phyloP scores from a whole-genome alignment of 169 alveolate genomes.

The Plasmodium gaboni region DNA sequence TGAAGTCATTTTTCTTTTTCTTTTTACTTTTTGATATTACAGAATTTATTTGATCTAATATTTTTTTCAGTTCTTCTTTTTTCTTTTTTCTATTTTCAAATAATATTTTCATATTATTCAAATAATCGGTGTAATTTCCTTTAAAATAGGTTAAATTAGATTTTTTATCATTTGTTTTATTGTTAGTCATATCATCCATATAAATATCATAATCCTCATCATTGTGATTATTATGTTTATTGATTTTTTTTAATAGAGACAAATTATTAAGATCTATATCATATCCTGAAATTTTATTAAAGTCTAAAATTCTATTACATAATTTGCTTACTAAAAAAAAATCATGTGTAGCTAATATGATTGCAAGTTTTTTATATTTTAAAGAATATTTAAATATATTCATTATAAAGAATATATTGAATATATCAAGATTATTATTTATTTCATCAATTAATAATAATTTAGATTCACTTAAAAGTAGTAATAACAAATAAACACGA shows the following conservation, averaged over 20 bases:
- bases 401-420: slow-evolving; percentile 75
- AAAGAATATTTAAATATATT: slow-evolving; percentile 57
- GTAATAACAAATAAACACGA: slow-evolving; percentile 78
- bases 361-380: slow-evolving; percentile 54
- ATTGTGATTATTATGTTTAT: neutral
- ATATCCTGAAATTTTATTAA: slow-evolving; percentile 46
- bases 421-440: slow-evolving; percentile 83
- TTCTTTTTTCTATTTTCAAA: slow-evolving; percentile 58
- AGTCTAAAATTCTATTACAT: slow-evolving; percentile 63
- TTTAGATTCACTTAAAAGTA: slow-evolving; percentile 77
- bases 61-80: slow-evolving; percentile 72
- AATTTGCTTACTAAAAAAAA: slow-evolving; percentile 62
- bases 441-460: slow-evolving; percentile 84
- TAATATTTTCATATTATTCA: slow-evolving; percentile 60
- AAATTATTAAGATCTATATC: slow-evolving; percentile 49
- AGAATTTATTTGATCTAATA: slow-evolving; percentile 53
- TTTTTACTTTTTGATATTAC: slow-evolving; percentile 39
- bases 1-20: slow-evolving; percentile 66
- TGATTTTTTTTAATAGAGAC: slow-evolving; percentile 37
- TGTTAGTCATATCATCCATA: neutral
- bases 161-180: neutral
- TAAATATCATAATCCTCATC: too few species aligned
- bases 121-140: slow-evolving; percentile 44
- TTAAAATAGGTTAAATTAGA: slow-evolving; percentile 43
- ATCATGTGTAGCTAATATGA: slow-evolving; percentile 72